These are phyloP conservation scores for Phialocephala sp. DNA, from an alignment of 2,329 filamentous ascomycete genomes.

Conservation along the genomic window DNA sequence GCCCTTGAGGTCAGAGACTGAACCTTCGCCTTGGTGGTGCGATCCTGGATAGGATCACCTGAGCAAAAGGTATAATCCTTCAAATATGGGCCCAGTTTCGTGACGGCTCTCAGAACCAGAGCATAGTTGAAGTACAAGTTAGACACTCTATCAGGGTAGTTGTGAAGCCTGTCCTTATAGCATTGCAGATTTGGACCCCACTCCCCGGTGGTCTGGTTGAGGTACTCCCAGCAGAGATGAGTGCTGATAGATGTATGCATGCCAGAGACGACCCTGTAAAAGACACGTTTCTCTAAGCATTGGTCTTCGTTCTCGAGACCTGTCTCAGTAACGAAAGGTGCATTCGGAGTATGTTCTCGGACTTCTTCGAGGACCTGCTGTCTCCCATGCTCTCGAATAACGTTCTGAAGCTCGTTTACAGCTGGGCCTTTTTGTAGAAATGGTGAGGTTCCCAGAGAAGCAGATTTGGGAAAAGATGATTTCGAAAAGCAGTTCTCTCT, in stretches of 20 bases:
- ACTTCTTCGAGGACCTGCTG: slow-evolving; percentile 67
- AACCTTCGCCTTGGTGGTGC: slow-evolving; percentile 80
- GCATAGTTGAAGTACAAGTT: slow-evolving; percentile 99
- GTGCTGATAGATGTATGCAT: slow-evolving; percentile 99
- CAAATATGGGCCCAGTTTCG: slow-evolving; percentile 85
- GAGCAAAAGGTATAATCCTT: slow-evolving; percentile 88
- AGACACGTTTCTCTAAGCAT: slow-evolving; percentile 98
- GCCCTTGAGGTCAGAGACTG: slow-evolving; percentile 75
- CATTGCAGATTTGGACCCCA: slow-evolving; percentile 92
- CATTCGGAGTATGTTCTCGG: slow-evolving; percentile 58
- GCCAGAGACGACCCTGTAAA: slow-evolving; percentile 91
- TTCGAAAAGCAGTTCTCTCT: slow-evolving; percentile 93
- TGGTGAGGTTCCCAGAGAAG: slow-evolving; percentile 55
- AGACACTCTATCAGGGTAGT: slow-evolving; percentile 86
- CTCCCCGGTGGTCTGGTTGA: slow-evolving; percentile 92
- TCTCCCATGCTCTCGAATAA: slow-evolving; percentile 63
- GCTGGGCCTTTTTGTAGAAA: slow-evolving; percentile 48
- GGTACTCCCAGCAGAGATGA: slow-evolving; percentile 93
- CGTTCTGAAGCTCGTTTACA: slow-evolving; percentile 64
- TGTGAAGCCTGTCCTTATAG: slow-evolving; percentile 85
- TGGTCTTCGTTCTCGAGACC: slow-evolving; percentile 84
- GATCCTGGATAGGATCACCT: slow-evolving; percentile 80
- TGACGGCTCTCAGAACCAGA: slow-evolving; percentile 87
- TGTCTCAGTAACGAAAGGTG: slow-evolving; percentile 65
- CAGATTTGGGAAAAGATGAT: slow-evolving; percentile 66